A percentile compares a stretch with the other conserved stretches of the same genome.
phyloP scores from a whole-genome alignment of 495 filamentous ascomycete genomes.

The Aspergillus heteromorphus region DNA sequence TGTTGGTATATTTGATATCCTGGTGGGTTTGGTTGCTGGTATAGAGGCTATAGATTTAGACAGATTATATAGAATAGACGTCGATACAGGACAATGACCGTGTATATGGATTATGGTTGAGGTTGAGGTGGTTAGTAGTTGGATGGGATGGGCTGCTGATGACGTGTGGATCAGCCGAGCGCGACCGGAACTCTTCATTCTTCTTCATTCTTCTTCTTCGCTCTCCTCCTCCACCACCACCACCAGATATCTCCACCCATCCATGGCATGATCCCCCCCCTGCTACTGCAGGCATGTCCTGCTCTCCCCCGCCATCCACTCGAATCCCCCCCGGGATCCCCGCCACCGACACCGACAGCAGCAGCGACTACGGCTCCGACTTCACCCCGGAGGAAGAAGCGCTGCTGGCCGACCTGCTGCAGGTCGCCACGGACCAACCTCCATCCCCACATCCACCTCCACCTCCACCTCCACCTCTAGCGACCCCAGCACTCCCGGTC shows the following conservation, averaged over 20 bases:
- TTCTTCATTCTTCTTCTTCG: too few species aligned
- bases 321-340: conserved; percentile 15
- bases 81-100: too few species aligned
- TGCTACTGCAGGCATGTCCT: conserved; percentile 37
- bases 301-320: conserved; percentile 16
- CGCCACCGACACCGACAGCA: conserved; percentile 16
- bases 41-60: conserved; percentile 8
- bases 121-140: too few species aligned
- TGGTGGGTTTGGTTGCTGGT: not conserved
- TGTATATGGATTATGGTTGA: too few species aligned
- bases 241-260: not conserved
- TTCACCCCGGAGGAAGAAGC: conserved; percentile 59
- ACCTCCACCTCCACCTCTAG: conserved; percentile 3
- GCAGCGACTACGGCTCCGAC: conserved; percentile 68
- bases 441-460: conserved; percentile 6
- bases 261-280: conserved; percentile 17
- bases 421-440: conserved; percentile 23
- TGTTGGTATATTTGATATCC: not conserved
- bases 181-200: not conserved
- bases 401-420: conserved; percentile 42
- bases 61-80: too few species aligned
- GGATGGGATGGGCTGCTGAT: not conserved
- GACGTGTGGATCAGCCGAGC: not conserved
- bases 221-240: too few species aligned
- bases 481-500: not conserved